Base-by-base conservation (phyloP, 1,284 basidiomycete species). In the Tausonia pullulans region DNA sequence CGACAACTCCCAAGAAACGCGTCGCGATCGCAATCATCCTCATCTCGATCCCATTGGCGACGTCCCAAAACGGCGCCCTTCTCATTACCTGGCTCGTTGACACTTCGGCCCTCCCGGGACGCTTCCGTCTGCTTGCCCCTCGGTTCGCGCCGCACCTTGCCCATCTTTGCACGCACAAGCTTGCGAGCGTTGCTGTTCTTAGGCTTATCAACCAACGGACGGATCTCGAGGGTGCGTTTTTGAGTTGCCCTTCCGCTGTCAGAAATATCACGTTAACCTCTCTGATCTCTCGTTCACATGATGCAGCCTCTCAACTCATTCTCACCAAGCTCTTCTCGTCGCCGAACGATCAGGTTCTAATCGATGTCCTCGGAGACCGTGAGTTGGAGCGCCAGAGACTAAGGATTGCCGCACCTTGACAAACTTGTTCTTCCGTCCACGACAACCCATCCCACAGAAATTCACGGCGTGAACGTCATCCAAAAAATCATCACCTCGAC, bases 41-140 rank as follows among this genome's bases (percentile, higher is more conserved):
- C 71, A 97, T 98, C 78, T 96, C 94, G 6, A 97, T 98, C 65
- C 95, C 95, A 11, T 81, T 99, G 66, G 93, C 95, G 4, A 98
- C 95, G 45, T 98, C 96, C 74, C 90, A 93, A 10, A 99, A 99
- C 71, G 96, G 96, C 58, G 90, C 95, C 0, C 79, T 99, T 63
- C 79, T 98, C 60, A 79, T 99, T 60, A 98, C 94, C 3, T 98
- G 96, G 96, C 81, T 99, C 44, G 83, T 98, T 10, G 96, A 99
- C 72, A 88, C 90, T 0, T 95, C 92, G 53, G 85, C 84, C 68
- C 87, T 99, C 77, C 87, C 90, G 0, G 95, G 93, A 3, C 83
- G 96, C 53, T 98, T 95, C 78, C 85, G 87, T 62, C 80, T 98
- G 59, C 81, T 98, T 53, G 92, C 95, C 0, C 92, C 92, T 58